Conservation (phyloP, 768 basidiomycete species). For the Cystobasidium onofrii region DNA sequence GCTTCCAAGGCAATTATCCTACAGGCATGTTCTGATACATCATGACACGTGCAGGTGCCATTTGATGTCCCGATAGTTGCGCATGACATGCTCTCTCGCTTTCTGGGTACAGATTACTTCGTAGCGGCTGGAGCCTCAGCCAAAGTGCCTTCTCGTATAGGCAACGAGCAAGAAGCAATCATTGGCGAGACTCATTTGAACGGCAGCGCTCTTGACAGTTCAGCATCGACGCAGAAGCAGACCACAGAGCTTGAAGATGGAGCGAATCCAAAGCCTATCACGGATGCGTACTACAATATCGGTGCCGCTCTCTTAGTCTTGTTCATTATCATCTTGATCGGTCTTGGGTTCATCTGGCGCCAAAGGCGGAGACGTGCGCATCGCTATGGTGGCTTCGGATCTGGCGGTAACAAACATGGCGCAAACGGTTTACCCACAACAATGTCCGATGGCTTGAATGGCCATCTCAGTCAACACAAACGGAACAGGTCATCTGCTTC, state of each 20-base stretch:
- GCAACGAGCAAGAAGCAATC: constrained; percentile 55
- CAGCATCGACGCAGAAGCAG: not conserved
- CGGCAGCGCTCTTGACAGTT: constrained; percentile 37
- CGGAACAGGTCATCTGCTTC: constrained; percentile 36
- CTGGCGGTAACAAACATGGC: not conserved
- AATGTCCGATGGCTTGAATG: not conserved
- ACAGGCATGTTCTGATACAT: not conserved
- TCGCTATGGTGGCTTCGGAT: not conserved
- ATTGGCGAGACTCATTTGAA: constrained; percentile 40
- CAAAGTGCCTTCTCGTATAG: constrained; percentile 69
- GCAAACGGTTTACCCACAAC: not conserved
- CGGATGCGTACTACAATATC: constrained; percentile 82
- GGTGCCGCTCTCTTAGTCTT: constrained; percentile 80
- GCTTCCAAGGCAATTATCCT: not conserved
- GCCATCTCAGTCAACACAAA: not conserved
- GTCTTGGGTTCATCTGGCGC: constrained; percentile 71
- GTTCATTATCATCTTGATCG: constrained; percentile 58
- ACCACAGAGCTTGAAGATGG: not conserved
- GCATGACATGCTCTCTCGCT: constrained; percentile 97
- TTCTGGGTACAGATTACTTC: constrained; percentile 85
- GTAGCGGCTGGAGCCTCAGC: constrained; percentile 72
- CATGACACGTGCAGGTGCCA: constrained; percentile 43
- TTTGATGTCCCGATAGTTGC: constrained; percentile 73
- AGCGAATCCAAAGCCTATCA: not conserved
- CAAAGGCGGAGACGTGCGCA: constrained; percentile 51